Evolutionary conservation across 2,329 filamentous ascomycete genomes (phyloP), one percentile per base, ranked within the genome.

Genomic region (Alternaria infectoria): DNA sequence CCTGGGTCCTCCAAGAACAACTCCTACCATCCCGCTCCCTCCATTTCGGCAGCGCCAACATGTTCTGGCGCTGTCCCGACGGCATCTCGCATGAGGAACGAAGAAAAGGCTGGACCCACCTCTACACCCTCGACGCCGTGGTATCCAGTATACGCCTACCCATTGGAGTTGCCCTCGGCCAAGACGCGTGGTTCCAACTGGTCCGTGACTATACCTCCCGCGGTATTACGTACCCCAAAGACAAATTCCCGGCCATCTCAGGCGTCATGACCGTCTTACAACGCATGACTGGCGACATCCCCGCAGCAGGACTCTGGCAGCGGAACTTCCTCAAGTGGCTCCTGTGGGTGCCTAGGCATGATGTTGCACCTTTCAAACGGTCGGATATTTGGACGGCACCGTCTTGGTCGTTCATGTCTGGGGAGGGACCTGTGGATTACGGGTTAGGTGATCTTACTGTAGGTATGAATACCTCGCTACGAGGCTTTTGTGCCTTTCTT

Each of bases 241-340:
- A 67, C 43, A 67, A 63, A 23, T 54, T 67, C 3, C 65, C 65
- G 0, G 65, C 65, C 11, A 45, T 65, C 6, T 62, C 59, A 5
- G 65, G 65, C 8, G 36, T 67, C 4, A 28, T 56, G 12, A 25
- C 46, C 0, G 43, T 51, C 10, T 43, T 67, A 2, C 61, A 59
- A 19, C 17, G 57, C 3, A 21, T 57, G 25, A 67, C 62, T 9
- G 62, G 59, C 19, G 64, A 67, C 17, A 32, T 13, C 5, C 57
- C 43, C 40, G 64, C 62, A 12, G 64, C 58, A 1, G 64, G 64
- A 5, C 55, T 67, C 1, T 67, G 64, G 64, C 26, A 46, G 21
- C 64, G 45, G 12, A 49, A 50, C 11, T 63, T 66, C 21, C 9
- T 54, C 6, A 46, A 49, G 23, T 57, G 61, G n/a, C 57, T 66